Base-by-base conservation (phyloP, 805 yeast genomes). In the Maudiozyma saulgeensis region DNA sequence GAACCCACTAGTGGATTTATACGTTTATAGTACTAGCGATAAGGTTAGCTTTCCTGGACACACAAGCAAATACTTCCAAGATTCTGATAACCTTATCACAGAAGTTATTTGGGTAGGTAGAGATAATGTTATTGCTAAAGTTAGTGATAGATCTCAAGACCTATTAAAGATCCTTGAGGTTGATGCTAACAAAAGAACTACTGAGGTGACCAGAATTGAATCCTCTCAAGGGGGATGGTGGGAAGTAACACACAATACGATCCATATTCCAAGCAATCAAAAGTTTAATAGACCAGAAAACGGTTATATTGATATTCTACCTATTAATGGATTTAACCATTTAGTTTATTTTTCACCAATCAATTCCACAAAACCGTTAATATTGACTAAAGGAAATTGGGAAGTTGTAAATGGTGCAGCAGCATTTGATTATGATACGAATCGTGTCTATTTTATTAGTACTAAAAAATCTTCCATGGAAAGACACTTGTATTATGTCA, bases 301-400 rank as follows among this genome's bases (percentile, higher is more conserved):
- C 56, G 95, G 95, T 1, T 93, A 93, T 66, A 77, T 93, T 50
- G 99, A 93, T 64, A 76, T 90, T 1, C 70, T 83, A 16, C 81
- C 80, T 5, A 70, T 78, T 25, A 73, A 78, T 52, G 87, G 87
- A 0, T 80, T 60, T 56, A 73, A 74, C 50, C 99, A 93, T 65
- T 71, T 93, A 53, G 98, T 89, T 0, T 90, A 84, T 65, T 93
- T 80, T 62, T 71, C 86, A 2, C 93, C 96, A 5, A 79, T 88
- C 2, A 71, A 75, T 25, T 64, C 82, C 5, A 53, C 79, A 0
- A 65, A 67, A 15, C 87, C 87, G 3, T 58, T 58, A 2, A 63
- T 84, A 21, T 74, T 95, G 44, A 86, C 93, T 1, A 50, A 66
- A 3, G 99, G 99, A 6, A 68, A 76, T 0, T 93, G 96, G 96